Percentiles rank a stretch among this genome's conserved stretches.
Evolutionary conservation across 2,329 filamentous ascomycete genomes (phyloP).

Genomic region (Teratosphaeriaceae sp.): DNA sequence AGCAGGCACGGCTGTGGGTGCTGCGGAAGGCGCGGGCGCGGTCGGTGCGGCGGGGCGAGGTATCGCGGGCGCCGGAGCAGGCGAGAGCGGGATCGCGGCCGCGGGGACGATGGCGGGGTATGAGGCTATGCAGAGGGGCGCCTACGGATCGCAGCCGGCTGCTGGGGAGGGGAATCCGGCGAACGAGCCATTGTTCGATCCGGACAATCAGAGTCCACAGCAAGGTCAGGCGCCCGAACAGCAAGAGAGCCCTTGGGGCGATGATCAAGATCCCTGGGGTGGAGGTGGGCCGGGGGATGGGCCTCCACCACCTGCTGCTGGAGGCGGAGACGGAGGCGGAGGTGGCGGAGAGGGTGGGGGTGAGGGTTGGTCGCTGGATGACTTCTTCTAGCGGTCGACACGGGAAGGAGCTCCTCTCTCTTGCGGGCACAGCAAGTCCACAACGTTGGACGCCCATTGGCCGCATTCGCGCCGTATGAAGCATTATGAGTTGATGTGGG

Average conservation of each 20-base stretch:
- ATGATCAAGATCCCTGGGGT: constrained; percentile 25
- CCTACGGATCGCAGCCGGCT: constrained; percentile 27
- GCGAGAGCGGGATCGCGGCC: constrained; percentile 36
- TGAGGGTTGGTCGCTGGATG: constrained; percentile 14
- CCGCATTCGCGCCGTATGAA: no score
- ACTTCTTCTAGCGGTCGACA: no score
- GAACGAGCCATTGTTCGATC: constrained; percentile 23
- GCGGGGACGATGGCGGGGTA: constrained; percentile 57
- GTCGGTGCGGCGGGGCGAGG: constrained; percentile 47
- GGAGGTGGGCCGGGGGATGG: constrained; percentile 30
- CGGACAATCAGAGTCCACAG: constrained; percentile 4
- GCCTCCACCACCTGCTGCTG: constrained; percentile 24
- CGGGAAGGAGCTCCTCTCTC: no score
- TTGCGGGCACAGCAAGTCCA: no score
- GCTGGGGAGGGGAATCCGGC: constrained; percentile 28
- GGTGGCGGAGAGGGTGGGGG: constrained; percentile 28
- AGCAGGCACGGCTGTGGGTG: constrained; percentile 31
- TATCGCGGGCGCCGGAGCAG: constrained; percentile 42
- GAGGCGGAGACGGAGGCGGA: constrained; percentile 16
- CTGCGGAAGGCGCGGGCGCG: constrained; percentile 23
- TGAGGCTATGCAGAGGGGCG: constrained; percentile 54
- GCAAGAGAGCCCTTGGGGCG: constrained; percentile 10
- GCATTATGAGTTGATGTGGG: no score
- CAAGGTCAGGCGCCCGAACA: not conserved
- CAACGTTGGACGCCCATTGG: no score